Evolutionary conservation across 192 early-diverging fungal genomes (phyloP).

Genomic region (Borealophlyctis nickersoniae): DNA sequence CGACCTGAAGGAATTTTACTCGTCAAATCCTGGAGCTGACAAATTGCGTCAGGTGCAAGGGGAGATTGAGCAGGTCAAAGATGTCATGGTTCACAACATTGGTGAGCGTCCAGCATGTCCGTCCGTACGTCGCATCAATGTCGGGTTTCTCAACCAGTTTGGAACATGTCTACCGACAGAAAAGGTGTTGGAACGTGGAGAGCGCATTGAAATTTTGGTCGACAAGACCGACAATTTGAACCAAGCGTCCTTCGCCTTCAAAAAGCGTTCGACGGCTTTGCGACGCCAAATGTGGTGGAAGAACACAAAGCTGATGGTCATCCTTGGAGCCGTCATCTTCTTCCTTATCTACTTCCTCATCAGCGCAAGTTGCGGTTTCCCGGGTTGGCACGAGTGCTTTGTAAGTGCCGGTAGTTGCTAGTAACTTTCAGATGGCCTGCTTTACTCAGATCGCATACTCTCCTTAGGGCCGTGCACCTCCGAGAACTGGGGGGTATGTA

Average conservation of each 20-base stretch:
- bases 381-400: constrained; percentile 53
- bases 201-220: constrained; percentile 82
- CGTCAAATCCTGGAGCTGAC: constrained; percentile 65
- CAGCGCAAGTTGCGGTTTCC: constrained; percentile 78
- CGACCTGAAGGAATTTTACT: constrained; percentile 10
- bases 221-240: constrained; percentile 88
- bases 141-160: constrained; percentile 16
- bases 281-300: constrained; percentile 94
- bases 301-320: constrained; percentile 79
- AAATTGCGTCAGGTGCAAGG: constrained; percentile 77
- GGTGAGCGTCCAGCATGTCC: constrained; percentile 35
- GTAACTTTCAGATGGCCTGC: neutral
- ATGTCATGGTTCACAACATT: constrained; percentile 95
- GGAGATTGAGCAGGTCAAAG: constrained; percentile 90
- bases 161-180: constrained; percentile 46
- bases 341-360: constrained; percentile 75
- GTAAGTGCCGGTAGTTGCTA: constrained; percentile 17
- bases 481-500: too few relatives aligned
- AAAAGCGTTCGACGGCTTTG: constrained; percentile 78
- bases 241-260: constrained; percentile 86
- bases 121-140: neutral
- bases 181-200: constrained; percentile 81
- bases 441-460: neutral
- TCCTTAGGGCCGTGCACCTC: too few relatives aligned
- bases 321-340: constrained; percentile 56